These are phyloP conservation scores for Cyberlindnera japonica DNA, from an alignment of 805 yeast species.

Conservation along the genomic window DNA sequence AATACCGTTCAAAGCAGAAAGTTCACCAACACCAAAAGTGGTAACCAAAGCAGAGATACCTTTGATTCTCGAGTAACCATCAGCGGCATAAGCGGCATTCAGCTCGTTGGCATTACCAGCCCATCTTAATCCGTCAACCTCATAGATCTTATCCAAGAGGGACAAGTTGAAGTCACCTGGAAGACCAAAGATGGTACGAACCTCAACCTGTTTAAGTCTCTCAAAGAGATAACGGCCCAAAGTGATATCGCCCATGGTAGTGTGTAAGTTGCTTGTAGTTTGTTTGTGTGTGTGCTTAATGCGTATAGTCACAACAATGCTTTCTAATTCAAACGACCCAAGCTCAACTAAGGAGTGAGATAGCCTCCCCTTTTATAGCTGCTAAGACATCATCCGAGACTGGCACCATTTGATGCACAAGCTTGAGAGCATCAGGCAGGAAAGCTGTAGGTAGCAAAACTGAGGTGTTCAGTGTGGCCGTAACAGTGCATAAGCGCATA, in stretches of 20 bases:
- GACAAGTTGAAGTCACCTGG: constrained; percentile 82
- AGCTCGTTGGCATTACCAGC: constrained; percentile 89
- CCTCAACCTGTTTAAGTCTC: constrained; percentile 68
- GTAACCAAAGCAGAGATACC: constrained; percentile 72
- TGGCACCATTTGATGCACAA: constrained; percentile 22
- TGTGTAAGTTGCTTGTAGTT: constrained; percentile 7
- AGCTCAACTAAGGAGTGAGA: not conserved
- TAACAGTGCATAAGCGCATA: constrained; percentile 21
- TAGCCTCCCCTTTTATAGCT: not conserved
- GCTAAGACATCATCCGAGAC: too few relatives aligned
- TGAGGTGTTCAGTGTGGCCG: constrained; percentile 8
- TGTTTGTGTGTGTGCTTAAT: constrained; percentile 7
- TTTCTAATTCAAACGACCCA: too few relatives aligned
- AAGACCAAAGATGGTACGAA: constrained; percentile 70
- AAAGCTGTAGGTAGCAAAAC: not conserved
- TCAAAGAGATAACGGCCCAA: constrained; percentile 77
- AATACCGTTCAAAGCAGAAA: constrained; percentile 78
- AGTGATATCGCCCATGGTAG: constrained; percentile 40
- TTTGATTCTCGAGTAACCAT: constrained; percentile 82
- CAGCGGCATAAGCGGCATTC: constrained; percentile 86
- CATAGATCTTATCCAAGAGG: constrained; percentile 67
- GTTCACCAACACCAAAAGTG: constrained; percentile 90
- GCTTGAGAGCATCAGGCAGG: too few relatives aligned
- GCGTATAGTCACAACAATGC: not conserved
- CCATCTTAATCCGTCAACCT: constrained; percentile 77